A percentile compares a stretch with the other conserved stretches of the same genome.
These are phyloP conservation scores for Phaeomoniella chlamydospora DNA, from an alignment of 2,329 filamentous ascomycete genomes.

Conservation along the genomic window DNA sequence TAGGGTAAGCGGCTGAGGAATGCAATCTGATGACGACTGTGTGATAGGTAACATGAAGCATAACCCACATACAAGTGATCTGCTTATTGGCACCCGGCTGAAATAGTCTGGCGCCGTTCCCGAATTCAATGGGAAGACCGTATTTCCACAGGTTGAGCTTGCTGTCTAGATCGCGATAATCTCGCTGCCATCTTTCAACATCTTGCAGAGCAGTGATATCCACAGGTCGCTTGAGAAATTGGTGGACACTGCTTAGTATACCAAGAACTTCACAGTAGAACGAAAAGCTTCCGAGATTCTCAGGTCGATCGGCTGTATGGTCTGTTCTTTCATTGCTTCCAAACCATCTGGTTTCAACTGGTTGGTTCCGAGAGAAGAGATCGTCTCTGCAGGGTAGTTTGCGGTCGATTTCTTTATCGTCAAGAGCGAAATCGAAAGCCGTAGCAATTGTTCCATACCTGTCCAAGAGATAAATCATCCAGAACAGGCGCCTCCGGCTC, in stretches of 20 bases:
- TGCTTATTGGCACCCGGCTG: slow-evolving; percentile 50
- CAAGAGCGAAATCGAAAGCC: slow-evolving; percentile 79
- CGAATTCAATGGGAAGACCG: slow-evolving; percentile 66
- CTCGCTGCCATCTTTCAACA: slow-evolving; percentile 78
- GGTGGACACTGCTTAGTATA: slow-evolving; percentile 74
- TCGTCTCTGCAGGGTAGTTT: slow-evolving; percentile 78
- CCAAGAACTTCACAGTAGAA: slow-evolving; percentile 85
- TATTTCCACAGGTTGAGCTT: slow-evolving; percentile 73
- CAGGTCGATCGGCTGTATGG: slow-evolving; percentile 52
- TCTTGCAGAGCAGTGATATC: slow-evolving; percentile 74
- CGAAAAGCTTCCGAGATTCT: slow-evolving; percentile 75
- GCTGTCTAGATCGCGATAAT: slow-evolving; percentile 73
- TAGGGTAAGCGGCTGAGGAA: slow-evolving; percentile 85
- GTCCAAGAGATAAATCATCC: slow-evolving; percentile 87
- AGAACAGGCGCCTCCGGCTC: slow-evolving; percentile 69
- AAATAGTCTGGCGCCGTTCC: slow-evolving; percentile 69
- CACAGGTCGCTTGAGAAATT: slow-evolving; percentile 76
- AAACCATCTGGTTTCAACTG: slow-evolving; percentile 77
- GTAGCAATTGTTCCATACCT: slow-evolving; percentile 83
- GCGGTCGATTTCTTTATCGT: slow-evolving; percentile 80
- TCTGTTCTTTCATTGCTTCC: slow-evolving; percentile 41
- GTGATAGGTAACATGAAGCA: slow-evolving; percentile 82
- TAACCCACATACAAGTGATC: slow-evolving; percentile 72
- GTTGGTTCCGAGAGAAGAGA: slow-evolving; percentile 68
- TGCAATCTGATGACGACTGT: slow-evolving; percentile 83